Evolutionary conservation across 768 basidiomycete genomes (phyloP).

Genomic region (Leccinellum albellum): DNA sequence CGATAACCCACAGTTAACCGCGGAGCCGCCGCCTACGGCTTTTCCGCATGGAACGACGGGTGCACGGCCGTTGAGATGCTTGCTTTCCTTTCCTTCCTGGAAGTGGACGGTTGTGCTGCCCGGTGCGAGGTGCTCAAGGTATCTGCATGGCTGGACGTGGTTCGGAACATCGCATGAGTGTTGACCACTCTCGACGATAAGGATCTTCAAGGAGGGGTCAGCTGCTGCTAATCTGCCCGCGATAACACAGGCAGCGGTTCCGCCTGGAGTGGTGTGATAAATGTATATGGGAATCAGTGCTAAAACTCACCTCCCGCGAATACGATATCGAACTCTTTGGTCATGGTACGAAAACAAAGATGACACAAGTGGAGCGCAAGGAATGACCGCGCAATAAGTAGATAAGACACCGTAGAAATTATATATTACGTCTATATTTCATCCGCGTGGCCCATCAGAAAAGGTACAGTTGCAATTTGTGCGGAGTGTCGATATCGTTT

Average conservation of each 20-base stretch:
- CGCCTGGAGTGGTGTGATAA: slow-evolving; percentile 27
- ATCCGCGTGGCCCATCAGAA: too few species aligned
- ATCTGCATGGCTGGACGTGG: slow-evolving; percentile 55
- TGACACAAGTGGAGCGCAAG: too few species aligned
- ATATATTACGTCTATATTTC: too few species aligned
- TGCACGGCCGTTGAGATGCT: slow-evolving; percentile 43
- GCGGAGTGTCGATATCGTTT: too few species aligned
- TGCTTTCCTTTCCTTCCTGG: slow-evolving; percentile 37
- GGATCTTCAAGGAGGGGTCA: slow-evolving; percentile 52
- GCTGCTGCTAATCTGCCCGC: slow-evolving; percentile 50
- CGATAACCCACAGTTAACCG: slow-evolving; percentile 49
- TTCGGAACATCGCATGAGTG: slow-evolving; percentile 42
- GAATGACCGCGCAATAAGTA: too few species aligned
- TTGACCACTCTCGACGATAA: slow-evolving; percentile 58
- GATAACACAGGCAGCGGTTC: slow-evolving; percentile 51
- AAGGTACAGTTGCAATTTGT: too few species aligned
- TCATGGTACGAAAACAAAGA: not conserved
- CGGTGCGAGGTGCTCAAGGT: slow-evolving; percentile 38
- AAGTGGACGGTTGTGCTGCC: slow-evolving; percentile 42
- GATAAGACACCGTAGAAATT: not conserved
- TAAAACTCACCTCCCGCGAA: not conserved
- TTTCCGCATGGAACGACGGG: slow-evolving; percentile 44
- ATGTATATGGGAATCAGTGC: not conserved
- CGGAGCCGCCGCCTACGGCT: slow-evolving; percentile 60
- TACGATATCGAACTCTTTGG: not conserved